Evolutionary conservation across 768 basidiomycete species (phyloP), one percentile per base, ranked within the genome.

Genomic region (Rhizopogon vinicolor): DNA sequence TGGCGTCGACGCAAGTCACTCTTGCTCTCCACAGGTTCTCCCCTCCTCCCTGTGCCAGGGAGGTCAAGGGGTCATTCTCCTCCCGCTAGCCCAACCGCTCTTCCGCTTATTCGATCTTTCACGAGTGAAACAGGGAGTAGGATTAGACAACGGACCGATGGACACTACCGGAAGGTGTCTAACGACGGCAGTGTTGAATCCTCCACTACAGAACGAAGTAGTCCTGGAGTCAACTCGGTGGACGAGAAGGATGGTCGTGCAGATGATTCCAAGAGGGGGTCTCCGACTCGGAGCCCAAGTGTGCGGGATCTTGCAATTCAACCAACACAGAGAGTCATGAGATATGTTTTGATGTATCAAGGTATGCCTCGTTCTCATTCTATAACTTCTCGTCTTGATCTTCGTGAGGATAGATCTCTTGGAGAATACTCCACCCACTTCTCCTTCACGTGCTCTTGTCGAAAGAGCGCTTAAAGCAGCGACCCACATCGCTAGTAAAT

Each of bases 221-320:
- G 35, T 43, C 9, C 18, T 16, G 54, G 55, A 25, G 33, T 22
- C 18, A 54, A 54, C 54, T 43, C 22, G 19, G 39, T 39, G 3
- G 41, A 51, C 0, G 18, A n/a, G 14, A 50, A 37, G 19, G 6
- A 37, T 3, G 35, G 53, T 44, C 46, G 12, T 33, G 48, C 31
- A n/a, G 19, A 28, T 1, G 58, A 53, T 37, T 2, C 18, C 41
- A 41, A 56, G 39, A 46, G 51, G 40, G 56, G 37, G 18, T 53
- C 31, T 8, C 62, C 57, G 19, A 51, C 44, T 53, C 61, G 67
- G 41, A 71, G 57, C 50, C 58, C 63, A 3, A 67, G 67, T 31
- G 73, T 84, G 22, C 72, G 83, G 51, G 86, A 87, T 54, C 64
- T 87, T 29, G 83, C 84, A 2, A 85, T 87, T 52, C 71, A 81